A percentile compares a stretch with the other conserved stretches of the same genome.
Evolutionary conservation across 2,329 filamentous ascomycete species (phyloP).

Genomic region (Colletotrichum salicis): DNA sequence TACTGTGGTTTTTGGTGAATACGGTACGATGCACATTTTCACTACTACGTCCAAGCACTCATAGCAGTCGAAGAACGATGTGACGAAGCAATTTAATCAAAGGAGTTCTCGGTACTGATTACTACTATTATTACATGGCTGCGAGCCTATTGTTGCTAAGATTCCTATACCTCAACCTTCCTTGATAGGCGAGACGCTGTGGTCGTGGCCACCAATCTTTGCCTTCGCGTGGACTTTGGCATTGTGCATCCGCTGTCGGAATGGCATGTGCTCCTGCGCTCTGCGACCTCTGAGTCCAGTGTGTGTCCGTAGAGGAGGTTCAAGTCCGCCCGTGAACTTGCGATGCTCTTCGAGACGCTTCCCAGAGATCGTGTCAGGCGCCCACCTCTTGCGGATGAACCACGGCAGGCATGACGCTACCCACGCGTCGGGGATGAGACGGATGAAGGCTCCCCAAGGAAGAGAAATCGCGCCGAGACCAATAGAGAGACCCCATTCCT

Average conservation of each 20-base stretch:
- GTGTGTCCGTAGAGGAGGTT: constrained; percentile 43
- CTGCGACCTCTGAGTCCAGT: constrained; percentile 45
- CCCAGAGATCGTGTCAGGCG: constrained; percentile 37
- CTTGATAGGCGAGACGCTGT: constrained; percentile 41
- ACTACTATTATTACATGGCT: not conserved
- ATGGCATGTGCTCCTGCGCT: constrained; percentile 44
- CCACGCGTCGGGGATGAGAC: constrained; percentile 76
- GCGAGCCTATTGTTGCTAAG: not conserved
- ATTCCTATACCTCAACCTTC: constrained; percentile 32
- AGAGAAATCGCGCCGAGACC: constrained; percentile 80
- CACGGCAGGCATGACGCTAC: constrained; percentile 41
- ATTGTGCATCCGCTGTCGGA: constrained; percentile 42
- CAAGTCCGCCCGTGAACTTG: constrained; percentile 36
- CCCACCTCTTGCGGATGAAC: constrained; percentile 43
- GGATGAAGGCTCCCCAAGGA: constrained; percentile 77
- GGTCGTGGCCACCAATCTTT: constrained; percentile 10
- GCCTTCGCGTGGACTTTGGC: constrained; percentile 42
- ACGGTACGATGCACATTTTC: too few relatives aligned
- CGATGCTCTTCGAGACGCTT: constrained; percentile 37
- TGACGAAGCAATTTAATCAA: not conserved
- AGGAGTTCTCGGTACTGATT: not conserved
- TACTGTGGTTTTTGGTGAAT: too few relatives aligned
- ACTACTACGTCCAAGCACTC: too few relatives aligned
- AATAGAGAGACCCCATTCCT: constrained; percentile 87
- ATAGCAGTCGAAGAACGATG: not conserved